Percentiles rank a stretch among this genome's conserved stretches.
Evolutionary conservation across 306 rosid genomes (phyloP).

Genomic region (Sicyos edulis): DNA sequence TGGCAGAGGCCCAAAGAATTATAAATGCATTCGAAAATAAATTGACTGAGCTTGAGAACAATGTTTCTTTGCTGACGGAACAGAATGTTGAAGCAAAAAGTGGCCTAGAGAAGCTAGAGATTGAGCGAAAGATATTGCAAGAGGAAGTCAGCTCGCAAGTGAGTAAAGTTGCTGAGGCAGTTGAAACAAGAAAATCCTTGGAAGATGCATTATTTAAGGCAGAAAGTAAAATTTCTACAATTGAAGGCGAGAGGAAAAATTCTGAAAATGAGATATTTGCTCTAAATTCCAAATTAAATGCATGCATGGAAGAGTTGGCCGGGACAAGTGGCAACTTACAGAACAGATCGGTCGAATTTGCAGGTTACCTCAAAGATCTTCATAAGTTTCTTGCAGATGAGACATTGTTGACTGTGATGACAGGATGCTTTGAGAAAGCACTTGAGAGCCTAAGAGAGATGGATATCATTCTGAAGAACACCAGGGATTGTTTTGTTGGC

Average conservation of each 20-base stretch:
- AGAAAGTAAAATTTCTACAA: constrained; percentile 44
- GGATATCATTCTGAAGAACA: constrained; percentile 47
- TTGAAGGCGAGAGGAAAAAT: constrained; percentile 49
- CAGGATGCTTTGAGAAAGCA: constrained; percentile 56
- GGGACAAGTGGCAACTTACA: constrained; percentile 52
- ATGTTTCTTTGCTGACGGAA: constrained; percentile 47
- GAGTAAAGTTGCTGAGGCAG: constrained; percentile 46
- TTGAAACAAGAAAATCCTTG: constrained; percentile 43
- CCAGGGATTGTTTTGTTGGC: constrained; percentile 37
- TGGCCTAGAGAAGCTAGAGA: constrained; percentile 51
- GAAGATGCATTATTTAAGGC: constrained; percentile 70
- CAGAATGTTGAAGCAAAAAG: constrained; percentile 49
- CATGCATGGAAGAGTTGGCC: constrained; percentile 61
- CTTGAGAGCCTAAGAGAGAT: constrained; percentile 50
- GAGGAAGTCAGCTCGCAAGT: constrained; percentile 52
- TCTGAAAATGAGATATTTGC: constrained; percentile 61
- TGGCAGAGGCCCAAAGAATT: no score
- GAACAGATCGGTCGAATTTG: constrained; percentile 51
- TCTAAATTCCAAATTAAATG: constrained; percentile 59
- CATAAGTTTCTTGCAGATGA: constrained; percentile 55
- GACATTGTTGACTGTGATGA: constrained; percentile 39
- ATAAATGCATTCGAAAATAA: constrained; percentile 62
- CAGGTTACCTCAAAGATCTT: constrained; percentile 59
- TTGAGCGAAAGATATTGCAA: constrained; percentile 58
- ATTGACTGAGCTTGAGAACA: constrained; percentile 44